Percentiles rank a stretch among this genome's conserved stretches.
phyloP scores from a whole-genome alignment of 306 rosid genomes.

The Vigna angularis region DNA sequence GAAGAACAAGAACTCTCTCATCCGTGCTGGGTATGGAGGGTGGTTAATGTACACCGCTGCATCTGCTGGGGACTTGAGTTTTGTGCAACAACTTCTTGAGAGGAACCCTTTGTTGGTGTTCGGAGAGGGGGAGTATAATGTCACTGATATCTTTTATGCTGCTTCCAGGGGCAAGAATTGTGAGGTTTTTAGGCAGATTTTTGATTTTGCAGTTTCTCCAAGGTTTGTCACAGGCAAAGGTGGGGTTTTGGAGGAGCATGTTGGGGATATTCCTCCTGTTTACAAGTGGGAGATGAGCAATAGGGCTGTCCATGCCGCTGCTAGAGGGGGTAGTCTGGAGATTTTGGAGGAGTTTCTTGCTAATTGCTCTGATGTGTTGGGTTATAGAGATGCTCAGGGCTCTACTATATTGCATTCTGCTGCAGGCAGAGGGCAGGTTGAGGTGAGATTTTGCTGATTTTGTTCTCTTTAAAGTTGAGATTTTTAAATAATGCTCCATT shows the following conservation, averaged over 20 bases:
- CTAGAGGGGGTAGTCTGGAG: slow-evolving; percentile 73
- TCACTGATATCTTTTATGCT: slow-evolving; percentile 42
- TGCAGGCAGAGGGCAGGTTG: slow-evolving; percentile 76
- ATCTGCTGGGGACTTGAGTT: slow-evolving; percentile 78
- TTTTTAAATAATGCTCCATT: background rate
- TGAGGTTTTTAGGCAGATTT: slow-evolving; percentile 37
- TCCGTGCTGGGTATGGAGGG: slow-evolving; percentile 81
- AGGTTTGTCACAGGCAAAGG: slow-evolving; percentile 62
- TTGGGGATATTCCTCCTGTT: slow-evolving; percentile 69
- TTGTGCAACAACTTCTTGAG: slow-evolving; percentile 46
- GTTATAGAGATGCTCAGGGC: slow-evolving; percentile 75
- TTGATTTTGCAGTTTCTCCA: slow-evolving; percentile 72
- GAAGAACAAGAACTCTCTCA: slow-evolving; percentile 60
- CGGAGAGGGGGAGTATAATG: slow-evolving; percentile 44
- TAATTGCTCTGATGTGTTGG: slow-evolving; percentile 70
- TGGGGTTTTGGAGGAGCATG: slow-evolving; percentile 59
- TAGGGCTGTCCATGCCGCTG: slow-evolving; percentile 81
- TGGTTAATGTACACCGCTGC: slow-evolving; percentile 96
- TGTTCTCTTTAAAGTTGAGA: background rate
- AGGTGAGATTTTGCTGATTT: slow-evolving; percentile 56
- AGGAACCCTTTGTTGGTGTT: slow-evolving; percentile 37
- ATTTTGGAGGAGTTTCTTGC: slow-evolving; percentile 71
- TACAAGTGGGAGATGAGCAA: slow-evolving; percentile 84
- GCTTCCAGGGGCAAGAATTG: slow-evolving; percentile 38
- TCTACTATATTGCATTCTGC: slow-evolving; percentile 86